Percentiles rank a stretch among this genome's conserved stretches.
These are phyloP conservation scores for Coemansia sp. DNA, from an alignment of 192 early-diverging fungal genomes.

Conservation along the genomic window DNA sequence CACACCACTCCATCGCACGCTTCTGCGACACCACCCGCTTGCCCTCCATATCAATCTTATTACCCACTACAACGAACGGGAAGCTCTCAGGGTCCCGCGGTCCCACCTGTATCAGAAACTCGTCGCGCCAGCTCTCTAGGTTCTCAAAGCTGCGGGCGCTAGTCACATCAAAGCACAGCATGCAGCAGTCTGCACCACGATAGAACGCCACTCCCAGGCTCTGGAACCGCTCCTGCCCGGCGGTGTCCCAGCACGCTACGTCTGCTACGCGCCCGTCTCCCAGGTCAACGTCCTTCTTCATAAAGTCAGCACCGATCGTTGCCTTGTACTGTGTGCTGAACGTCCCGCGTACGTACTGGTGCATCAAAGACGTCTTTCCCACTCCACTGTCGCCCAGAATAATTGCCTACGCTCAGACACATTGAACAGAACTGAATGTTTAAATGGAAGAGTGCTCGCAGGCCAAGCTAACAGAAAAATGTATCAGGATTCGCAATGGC, in stretches of 20 bases:
- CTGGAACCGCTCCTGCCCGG: constrained; percentile 99
- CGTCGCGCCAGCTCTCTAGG: constrained; percentile 96
- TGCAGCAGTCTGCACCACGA: constrained; percentile 98
- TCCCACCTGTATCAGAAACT: constrained; percentile 94
- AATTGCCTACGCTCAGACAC: constrained; percentile 28
- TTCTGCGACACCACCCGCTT: constrained; percentile 87
- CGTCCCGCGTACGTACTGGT: constrained; percentile 98
- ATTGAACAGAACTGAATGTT: not conserved
- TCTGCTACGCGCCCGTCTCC: constrained; percentile 92
- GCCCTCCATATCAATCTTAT: constrained; percentile 99
- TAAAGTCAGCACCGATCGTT: constrained; percentile 98
- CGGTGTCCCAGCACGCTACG: constrained; percentile 98
- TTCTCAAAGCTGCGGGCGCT: constrained; percentile 93
- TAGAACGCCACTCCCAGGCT: constrained; percentile 98
- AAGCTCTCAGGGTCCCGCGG: constrained; percentile 96
- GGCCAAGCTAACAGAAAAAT: not conserved
- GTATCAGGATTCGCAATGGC: not conserved
- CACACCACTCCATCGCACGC: constrained; percentile 93
- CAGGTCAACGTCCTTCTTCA: constrained; percentile 91
- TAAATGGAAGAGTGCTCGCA: not conserved
- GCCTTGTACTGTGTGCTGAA: constrained; percentile 99
- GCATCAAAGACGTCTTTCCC: constrained; percentile 98
- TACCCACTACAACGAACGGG: constrained; percentile 99
- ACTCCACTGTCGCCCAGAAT: constrained; percentile 69
- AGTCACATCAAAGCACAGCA: constrained; percentile 95